These are phyloP conservation scores for Saccharomyces uvarum DNA, from an alignment of 1,139 yeast genomes.

Conservation along the genomic window DNA sequence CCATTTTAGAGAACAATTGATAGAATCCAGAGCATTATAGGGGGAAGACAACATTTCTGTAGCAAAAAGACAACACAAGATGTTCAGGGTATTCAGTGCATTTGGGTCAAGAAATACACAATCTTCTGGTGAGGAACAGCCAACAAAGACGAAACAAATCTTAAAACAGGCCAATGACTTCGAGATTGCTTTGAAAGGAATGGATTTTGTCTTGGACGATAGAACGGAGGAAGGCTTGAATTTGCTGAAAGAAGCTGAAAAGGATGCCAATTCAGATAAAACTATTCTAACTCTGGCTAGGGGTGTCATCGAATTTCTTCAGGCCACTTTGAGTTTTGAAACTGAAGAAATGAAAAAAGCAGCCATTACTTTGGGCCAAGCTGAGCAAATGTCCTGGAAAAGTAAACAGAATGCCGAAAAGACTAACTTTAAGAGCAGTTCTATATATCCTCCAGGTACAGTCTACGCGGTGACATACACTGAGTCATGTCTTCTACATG, in stretches of 20 bases:
- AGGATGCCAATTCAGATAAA: constrained; percentile 35
- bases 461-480: constrained; percentile 88
- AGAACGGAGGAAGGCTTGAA: constrained; percentile 62
- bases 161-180: constrained; percentile 44
- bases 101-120: constrained; percentile 17
- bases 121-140: constrained; percentile 10
- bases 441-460: constrained; percentile 84
- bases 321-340: constrained; percentile 90
- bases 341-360: constrained; percentile 77
- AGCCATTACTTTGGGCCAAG: constrained; percentile 60
- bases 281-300: constrained; percentile 66
- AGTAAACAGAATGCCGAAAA: constrained; percentile 57
- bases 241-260: constrained; percentile 43
- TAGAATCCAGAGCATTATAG: background rate
- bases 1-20: background rate
- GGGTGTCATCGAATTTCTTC: constrained; percentile 82
- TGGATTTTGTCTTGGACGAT: constrained; percentile 87
- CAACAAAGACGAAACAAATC: constrained; percentile 27
- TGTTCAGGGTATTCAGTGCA: constrained; percentile 28
- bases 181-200: constrained; percentile 75
- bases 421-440: constrained; percentile 51
- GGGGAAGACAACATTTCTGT: background rate
- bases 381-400: constrained; percentile 62
- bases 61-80: constrained; percentile 4
- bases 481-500: constrained; percentile 78